Evolutionary conservation across 2,329 filamentous ascomycete species (phyloP).

Genomic region (Pseudogymnoascus destructans): DNA sequence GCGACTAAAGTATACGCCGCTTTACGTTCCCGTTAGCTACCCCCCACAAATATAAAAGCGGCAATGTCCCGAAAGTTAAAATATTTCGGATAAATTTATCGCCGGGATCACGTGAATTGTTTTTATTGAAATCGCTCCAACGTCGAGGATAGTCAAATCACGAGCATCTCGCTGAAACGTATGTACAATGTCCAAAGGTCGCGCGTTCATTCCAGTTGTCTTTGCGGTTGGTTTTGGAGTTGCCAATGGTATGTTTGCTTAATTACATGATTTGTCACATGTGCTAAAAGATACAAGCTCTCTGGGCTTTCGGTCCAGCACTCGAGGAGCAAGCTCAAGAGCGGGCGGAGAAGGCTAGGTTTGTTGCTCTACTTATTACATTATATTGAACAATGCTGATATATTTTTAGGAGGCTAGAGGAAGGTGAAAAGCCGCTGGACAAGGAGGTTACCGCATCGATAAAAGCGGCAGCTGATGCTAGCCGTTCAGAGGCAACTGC

Average conservation of each 20-base stretch:
- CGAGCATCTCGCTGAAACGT: neutral
- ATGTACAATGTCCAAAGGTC: slow-evolving; percentile 20
- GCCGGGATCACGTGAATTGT: neutral
- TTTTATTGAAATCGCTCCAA: neutral
- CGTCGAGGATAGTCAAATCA: neutral
- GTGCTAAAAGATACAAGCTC: slow-evolving; percentile 14
- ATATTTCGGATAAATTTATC: neutral
- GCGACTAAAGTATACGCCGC: slow-evolving; percentile 1
- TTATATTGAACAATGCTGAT: neutral
- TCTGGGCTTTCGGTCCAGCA: slow-evolving; percentile 24
- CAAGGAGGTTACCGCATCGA: slow-evolving; percentile 12
- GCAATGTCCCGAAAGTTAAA: neutral
- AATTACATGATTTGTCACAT: neutral
- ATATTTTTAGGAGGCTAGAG: neutral
- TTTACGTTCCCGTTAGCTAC: neutral
- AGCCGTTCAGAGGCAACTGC: slow-evolving; percentile 14
- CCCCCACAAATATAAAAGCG: neutral
- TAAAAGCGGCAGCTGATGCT: slow-evolving; percentile 16
- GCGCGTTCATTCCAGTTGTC: slow-evolving; percentile 21
- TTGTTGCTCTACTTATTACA: neutral
- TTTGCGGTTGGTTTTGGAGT: slow-evolving; percentile 23
- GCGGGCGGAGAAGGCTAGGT: slow-evolving; percentile 17
- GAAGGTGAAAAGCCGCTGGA: slow-evolving; percentile 8
- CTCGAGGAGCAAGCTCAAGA: slow-evolving; percentile 22
- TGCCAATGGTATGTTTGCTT: slow-evolving; percentile 20